A percentile compares a stretch with the other conserved stretches of the same genome.
These are phyloP conservation scores for Ogataea glucozyma DNA, from an alignment of 805 yeast genomes.

Conservation along the genomic window DNA sequence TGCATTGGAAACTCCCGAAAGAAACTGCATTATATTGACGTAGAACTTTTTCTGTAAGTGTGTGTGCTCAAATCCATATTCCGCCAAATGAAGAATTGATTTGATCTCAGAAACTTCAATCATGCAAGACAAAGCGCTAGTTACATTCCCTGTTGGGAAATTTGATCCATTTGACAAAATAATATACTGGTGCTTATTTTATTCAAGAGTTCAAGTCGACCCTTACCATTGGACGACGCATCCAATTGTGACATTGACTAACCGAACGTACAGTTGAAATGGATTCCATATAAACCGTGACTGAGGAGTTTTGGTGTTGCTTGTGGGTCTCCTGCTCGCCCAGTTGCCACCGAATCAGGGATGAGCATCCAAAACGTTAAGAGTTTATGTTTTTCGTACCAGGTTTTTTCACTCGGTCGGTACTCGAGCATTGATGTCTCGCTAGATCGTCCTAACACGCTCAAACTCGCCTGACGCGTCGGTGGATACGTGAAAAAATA, in stretches of 20 bases:
- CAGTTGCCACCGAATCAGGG: not conserved
- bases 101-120: no score
- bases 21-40: not conserved
- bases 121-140: constrained; percentile 3
- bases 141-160: not conserved
- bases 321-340: not conserved
- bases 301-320: not conserved
- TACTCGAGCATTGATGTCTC: no score
- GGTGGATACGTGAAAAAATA: not conserved
- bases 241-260: not conserved
- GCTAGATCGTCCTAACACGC: not conserved
- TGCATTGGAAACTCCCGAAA: constrained; percentile 14
- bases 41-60: no score
- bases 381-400: not conserved
- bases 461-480: constrained; percentile 5
- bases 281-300: constrained; percentile 3
- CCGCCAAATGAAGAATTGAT: no score
- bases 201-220: not conserved
- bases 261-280: not conserved
- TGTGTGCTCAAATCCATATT: no score
- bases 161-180: not conserved
- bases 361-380: not conserved
- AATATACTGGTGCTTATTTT: not conserved
- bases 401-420: no score
- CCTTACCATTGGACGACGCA: not conserved